These are phyloP conservation scores for Hemileccinum rubropunctum DNA, from an alignment of 768 basidiomycete genomes.

Conservation along the genomic window DNA sequence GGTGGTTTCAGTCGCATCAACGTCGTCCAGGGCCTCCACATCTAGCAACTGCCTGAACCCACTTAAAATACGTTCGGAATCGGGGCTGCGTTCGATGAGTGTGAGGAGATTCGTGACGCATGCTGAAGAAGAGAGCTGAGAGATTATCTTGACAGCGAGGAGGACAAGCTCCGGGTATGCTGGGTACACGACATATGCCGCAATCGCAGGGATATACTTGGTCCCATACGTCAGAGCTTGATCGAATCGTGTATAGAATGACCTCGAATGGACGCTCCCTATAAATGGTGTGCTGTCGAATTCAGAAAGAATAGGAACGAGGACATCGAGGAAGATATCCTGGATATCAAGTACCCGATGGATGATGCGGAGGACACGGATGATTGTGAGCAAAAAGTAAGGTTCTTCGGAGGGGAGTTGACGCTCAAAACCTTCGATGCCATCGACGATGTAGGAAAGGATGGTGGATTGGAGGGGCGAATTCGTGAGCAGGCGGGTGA, in stretches of 20 bases:
- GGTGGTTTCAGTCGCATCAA: slow-evolving; percentile 53
- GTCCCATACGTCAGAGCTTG: slow-evolving; percentile 68
- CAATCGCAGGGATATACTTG: slow-evolving; percentile 76
- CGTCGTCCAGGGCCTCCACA: slow-evolving; percentile 58
- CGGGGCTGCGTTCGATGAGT: slow-evolving; percentile 74
- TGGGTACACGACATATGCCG: slow-evolving; percentile 70
- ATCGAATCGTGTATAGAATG: slow-evolving; percentile 72
- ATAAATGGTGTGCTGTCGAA: slow-evolving; percentile 53
- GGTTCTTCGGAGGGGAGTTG: slow-evolving; percentile 66
- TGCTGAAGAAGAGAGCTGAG: slow-evolving; percentile 60
- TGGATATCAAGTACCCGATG: slow-evolving; percentile 82
- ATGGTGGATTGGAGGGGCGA: slow-evolving; percentile 71
- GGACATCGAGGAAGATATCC: slow-evolving; percentile 84
- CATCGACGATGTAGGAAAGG: slow-evolving; percentile 78
- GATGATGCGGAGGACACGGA: slow-evolving; percentile 79
- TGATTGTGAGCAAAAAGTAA: slow-evolving; percentile 70
- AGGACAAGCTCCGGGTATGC: slow-evolving; percentile 71
- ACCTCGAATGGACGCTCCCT: slow-evolving; percentile 57
- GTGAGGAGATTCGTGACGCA: slow-evolving; percentile 73
- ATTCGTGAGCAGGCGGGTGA: slow-evolving; percentile 73
- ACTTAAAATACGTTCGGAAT: slow-evolving; percentile 81
- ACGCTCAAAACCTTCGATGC: slow-evolving; percentile 72
- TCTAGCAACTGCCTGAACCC: slow-evolving; percentile 72
- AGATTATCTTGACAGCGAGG: slow-evolving; percentile 75
- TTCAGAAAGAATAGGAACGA: slow-evolving; percentile 74